Conservation (phyloP, 192 early-diverging fungal species). For the Podila clonocystis region DNA sequence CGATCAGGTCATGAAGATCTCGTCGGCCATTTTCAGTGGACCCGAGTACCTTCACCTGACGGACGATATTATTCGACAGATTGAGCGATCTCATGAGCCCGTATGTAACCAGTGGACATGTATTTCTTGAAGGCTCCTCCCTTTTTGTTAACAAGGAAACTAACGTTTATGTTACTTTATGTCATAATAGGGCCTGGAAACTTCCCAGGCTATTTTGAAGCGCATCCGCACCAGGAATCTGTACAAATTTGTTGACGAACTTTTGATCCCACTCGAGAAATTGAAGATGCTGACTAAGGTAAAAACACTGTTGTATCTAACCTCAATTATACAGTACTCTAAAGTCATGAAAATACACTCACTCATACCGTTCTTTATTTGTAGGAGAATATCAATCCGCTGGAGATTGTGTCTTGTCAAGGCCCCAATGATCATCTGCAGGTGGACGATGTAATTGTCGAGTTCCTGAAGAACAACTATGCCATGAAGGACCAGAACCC, state of each 20-base stretch:
- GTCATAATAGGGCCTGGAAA: conserved; percentile 57
- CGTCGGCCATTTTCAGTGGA: conserved; percentile 69
- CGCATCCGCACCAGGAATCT: conserved; percentile 83
- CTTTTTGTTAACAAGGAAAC: conserved; percentile 40
- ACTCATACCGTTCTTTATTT: no score
- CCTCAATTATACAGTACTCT: neutral
- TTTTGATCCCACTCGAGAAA: conserved; percentile 67
- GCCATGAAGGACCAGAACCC: conserved; percentile 91
- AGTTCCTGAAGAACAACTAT: conserved; percentile 79
- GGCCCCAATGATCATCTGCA: conserved; percentile 65
- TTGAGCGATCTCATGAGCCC: conserved; percentile 69
- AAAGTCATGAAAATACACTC: no score
- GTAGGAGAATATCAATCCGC: conserved; percentile 57
- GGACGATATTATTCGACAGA: conserved; percentile 82
- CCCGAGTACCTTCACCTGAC: conserved; percentile 79
- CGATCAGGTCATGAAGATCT: conserved; percentile 72
- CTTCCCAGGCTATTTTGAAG: conserved; percentile 75
- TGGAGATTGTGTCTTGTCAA: conserved; percentile 72
- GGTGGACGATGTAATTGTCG: conserved; percentile 79
- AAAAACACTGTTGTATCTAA: conserved; percentile 8
- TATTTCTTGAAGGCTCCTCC: conserved; percentile 35
- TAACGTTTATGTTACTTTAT: neutral
- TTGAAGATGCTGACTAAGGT: conserved; percentile 52
- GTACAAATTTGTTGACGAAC: conserved; percentile 89
- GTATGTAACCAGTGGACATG: conserved; percentile 44